These are phyloP conservation scores for Carex cristatella DNA, from an alignment of 176 grass and related monocot species.

Conservation along the genomic window DNA sequence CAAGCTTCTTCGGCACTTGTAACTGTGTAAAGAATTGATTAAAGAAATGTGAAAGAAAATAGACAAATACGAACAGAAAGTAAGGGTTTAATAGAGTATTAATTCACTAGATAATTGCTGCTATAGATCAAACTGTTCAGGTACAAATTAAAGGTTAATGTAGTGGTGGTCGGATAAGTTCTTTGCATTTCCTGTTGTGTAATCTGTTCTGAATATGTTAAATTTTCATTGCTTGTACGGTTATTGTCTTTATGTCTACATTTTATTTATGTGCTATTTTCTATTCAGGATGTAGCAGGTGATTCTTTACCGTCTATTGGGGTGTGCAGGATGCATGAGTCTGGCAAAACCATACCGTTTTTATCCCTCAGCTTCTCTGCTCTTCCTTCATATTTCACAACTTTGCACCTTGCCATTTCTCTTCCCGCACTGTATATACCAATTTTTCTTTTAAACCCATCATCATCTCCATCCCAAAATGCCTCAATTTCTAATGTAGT, in stretches of 20 bases:
- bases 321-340: conserved; percentile 46
- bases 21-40: not conserved
- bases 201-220: not conserved
- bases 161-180: not conserved
- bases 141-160: not conserved
- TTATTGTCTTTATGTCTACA: not conserved
- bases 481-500: not conserved
- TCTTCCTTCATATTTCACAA: conserved; percentile 63
- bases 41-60: not conserved
- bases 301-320: conserved; percentile 33
- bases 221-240: not conserved
- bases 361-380: conserved; percentile 58
- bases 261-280: not conserved
- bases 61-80: not conserved
- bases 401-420: conserved; percentile 45
- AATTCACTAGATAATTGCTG: not conserved
- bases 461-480: not conserved
- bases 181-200: not conserved
- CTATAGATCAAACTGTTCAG: not conserved
- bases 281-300: conserved; percentile 42
- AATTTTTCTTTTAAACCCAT: conserved; percentile 33
- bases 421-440: conserved; percentile 48
- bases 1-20: not conserved
- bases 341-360: conserved; percentile 27
- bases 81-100: not conserved